Conservation (phyloP, 495 filamentous ascomycete genomes). For the Xanthoparmelia taractica region DNA sequence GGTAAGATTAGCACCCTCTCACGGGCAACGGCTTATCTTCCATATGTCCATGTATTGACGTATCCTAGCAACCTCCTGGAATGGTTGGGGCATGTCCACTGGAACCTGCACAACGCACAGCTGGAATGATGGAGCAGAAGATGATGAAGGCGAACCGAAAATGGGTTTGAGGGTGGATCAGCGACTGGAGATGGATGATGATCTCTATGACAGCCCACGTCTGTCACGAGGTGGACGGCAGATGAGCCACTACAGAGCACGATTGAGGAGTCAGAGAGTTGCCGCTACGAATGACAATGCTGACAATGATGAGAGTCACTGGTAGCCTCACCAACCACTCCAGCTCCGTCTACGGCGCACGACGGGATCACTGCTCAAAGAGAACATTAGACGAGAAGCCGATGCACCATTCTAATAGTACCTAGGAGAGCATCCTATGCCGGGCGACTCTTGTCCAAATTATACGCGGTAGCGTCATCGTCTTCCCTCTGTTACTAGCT, state of each 20-base stretch:
- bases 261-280: slow-evolving; percentile 25
- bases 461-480: not conserved
- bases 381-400: not conserved
- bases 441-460: not conserved
- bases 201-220: slow-evolving; percentile 23
- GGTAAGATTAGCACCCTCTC: slow-evolving; percentile 46
- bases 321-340: not conserved
- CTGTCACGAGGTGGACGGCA: not conserved
- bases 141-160: slow-evolving; percentile 58
- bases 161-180: slow-evolving; percentile 51
- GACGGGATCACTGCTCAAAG: not conserved
- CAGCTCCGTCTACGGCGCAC: not conserved
- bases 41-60: not conserved
- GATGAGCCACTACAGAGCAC: slow-evolving; percentile 13
- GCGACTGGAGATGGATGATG: slow-evolving; percentile 35
- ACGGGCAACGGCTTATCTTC: not conserved
- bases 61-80: slow-evolving; percentile 65
- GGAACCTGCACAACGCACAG: slow-evolving; percentile 72
- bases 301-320: slow-evolving; percentile 21
- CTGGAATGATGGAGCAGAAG: slow-evolving; percentile 57
- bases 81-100: slow-evolving; percentile 57
- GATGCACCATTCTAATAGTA: not conserved
- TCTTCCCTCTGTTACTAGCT: not conserved
- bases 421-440: not conserved
- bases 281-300: slow-evolving; percentile 20